Percentiles rank a stretch among this genome's conserved stretches.
Evolutionary conservation across 192 early-diverging fungal genomes (phyloP).

Genomic region (Tieghemiomyces parasiticus): DNA sequence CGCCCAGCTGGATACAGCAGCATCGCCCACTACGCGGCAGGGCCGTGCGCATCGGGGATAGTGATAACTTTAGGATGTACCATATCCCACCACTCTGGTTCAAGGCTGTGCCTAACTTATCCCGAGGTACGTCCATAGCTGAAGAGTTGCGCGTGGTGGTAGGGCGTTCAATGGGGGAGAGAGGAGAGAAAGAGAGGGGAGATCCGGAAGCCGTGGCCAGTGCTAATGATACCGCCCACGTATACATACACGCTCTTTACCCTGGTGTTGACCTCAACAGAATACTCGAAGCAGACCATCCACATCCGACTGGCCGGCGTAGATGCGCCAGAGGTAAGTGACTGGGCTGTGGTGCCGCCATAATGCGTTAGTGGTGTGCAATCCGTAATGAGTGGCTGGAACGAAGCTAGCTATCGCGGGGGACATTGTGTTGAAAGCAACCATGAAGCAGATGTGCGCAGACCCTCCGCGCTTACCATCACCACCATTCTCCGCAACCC

Average conservation of each 20-base stretch:
- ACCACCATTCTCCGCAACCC: not conserved
- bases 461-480: not conserved
- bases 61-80: slow-evolving; percentile 38
- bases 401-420: not conserved
- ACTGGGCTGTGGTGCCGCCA: not conserved
- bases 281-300: slow-evolving; percentile 39
- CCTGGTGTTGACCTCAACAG: slow-evolving; percentile 12
- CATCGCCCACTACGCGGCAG: slow-evolving; percentile 21
- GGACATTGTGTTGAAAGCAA: not conserved
- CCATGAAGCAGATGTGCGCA: not conserved
- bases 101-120: slow-evolving; percentile 18
- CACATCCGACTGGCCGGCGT: slow-evolving; percentile 49
- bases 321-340: slow-evolving; percentile 46
- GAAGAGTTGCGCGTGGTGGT: not conserved
- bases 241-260: not conserved
- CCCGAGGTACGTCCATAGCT: not conserved
- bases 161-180: not conserved
- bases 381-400: not conserved
- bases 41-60: slow-evolving; percentile 34
- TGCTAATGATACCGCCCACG: not conserved
- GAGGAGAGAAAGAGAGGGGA: not conserved
- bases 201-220: too few species aligned
- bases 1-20: slow-evolving; percentile 23
- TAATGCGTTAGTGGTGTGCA: not conserved
- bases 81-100: slow-evolving; percentile 32